A percentile compares a stretch with the other conserved stretches of the same genome.
These are phyloP conservation scores for Mycena venus DNA, from an alignment of 768 basidiomycete genomes.

Conservation along the genomic window DNA sequence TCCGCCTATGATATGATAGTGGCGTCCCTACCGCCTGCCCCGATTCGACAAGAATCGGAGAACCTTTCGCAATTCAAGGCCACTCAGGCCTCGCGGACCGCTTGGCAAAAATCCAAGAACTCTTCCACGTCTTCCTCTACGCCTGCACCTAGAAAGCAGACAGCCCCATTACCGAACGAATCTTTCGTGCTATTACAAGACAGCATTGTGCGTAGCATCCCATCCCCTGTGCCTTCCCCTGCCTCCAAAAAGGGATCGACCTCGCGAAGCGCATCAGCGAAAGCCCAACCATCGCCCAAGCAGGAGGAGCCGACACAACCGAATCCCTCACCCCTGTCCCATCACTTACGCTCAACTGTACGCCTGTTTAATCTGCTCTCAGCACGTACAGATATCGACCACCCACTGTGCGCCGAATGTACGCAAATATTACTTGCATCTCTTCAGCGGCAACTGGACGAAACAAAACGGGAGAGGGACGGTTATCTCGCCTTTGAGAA, in stretches of 20 bases:
- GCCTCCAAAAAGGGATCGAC: constrained; percentile 61
- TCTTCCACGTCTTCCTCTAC: constrained; percentile 58
- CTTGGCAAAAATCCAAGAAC: constrained; percentile 72
- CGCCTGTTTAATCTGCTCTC: constrained; percentile 84
- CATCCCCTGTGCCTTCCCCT: constrained; percentile 62
- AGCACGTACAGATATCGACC: constrained; percentile 84
- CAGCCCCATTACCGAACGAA: constrained; percentile 76
- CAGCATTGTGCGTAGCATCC: constrained; percentile 80
- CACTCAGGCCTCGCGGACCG: constrained; percentile 62
- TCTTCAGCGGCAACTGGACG: constrained; percentile 86
- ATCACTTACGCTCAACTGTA: constrained; percentile 81
- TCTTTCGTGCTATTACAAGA: constrained; percentile 94
- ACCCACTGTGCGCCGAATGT: constrained; percentile 96
- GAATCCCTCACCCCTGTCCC: constrained; percentile 81
- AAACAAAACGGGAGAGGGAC: constrained; percentile 92
- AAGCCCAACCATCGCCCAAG: constrained; percentile 42
- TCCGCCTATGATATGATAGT: constrained; percentile 91
- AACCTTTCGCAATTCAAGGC: constrained; percentile 57
- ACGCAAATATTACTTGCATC: constrained; percentile 83
- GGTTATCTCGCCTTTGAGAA: constrained; percentile 95
- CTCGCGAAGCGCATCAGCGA: constrained; percentile 44
- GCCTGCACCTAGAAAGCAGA: constrained; percentile 72
- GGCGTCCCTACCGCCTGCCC: constrained; percentile 71
- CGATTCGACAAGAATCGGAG: constrained; percentile 52
- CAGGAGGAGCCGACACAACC: constrained; percentile 65